Base-by-base conservation (phyloP, 495 filamentous ascomycete species). In the Lasiosphaeriaceae sp. region DNA sequence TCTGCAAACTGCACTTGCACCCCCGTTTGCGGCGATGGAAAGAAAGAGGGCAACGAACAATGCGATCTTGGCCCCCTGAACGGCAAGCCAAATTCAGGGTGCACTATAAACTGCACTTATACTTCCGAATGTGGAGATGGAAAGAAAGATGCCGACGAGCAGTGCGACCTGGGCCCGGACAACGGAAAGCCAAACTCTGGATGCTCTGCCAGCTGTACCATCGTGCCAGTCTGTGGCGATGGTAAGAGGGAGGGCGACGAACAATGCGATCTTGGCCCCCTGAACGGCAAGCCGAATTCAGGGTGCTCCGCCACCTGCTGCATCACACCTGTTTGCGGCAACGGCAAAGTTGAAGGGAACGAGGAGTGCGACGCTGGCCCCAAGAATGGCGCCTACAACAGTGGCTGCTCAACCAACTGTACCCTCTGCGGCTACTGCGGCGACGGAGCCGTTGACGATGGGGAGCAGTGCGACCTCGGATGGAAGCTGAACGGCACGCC, bases 371-470 rank as follows among this genome's bases (percentile, higher is more conserved):
- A 64, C 31, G 61, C 57, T 17, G 61, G 61, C 21, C 45, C 49
- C 3, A 23, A 4, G 11, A 63, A 63, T 31, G 61, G 61, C 1
- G 56, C 53, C 26, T 51, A 63, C 52, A 52, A 57, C 47, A 59
- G 54, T 46, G 56, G 57, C 21, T 63, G 61, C 46, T 50, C 61
- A 9, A 47, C 34, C 9, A 52, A 60, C 23, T 63, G 61, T 54
- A 57, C 44, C 1, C 19, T 64, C 34, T 64, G 61, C 54, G 61
- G 55, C 37, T 64, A 60, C 57, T 64, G 61, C 43, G 61, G 61
- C 39, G 61, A 64, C 14, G 61, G 61, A 16, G 45, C 54, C 22
- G 50, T 60, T 24, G 57, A 64, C 43, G 9, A 55, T 16, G 17
- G 48, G 11, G 61, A 64, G 37, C 23, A 60, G 47, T 64, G 61